Evolutionary conservation across 2,329 filamentous ascomycete species (phyloP), one percentile per base, ranked within the genome.

Genomic region (Orbilia ellipsospora): DNA sequence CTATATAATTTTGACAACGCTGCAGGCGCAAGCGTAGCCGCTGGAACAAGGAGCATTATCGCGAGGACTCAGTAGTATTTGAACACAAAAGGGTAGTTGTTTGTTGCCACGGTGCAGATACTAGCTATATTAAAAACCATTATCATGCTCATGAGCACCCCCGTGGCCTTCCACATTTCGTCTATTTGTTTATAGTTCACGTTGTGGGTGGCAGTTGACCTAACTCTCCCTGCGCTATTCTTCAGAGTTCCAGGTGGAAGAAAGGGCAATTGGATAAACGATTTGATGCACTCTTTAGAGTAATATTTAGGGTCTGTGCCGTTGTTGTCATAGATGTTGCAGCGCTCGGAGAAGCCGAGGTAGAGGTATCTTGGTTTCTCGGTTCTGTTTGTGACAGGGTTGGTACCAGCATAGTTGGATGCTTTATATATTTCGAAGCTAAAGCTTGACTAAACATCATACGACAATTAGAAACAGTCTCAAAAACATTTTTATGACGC

Each of bases 281-380:
- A 45, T 48, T 54, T 44, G 15, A n/a, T 61, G 28, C 65, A 69
- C 15, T 69, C 45, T 55, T 61, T 69, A 6, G 64, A 54, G 64
- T 68, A 68, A 16, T 52, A 15, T n/a, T 31, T 42, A 31, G 8
- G 18, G 20, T 60, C 45, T 18, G 63, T 59, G 15, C 23, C 26
- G 18, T 68, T 61, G 23, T 68, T 68, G 6, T 61, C 45, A 13
- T 54, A 68, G 26, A 68, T 48, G 36, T 68, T 61, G 15, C 64
- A 68, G 16, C 2, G 13, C 8, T 45, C 64, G 4, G 64, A 61
- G 55, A 68, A 68, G 12, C 55, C 28, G 10, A 69, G 45, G 48
- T 69, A 61, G 18, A 69, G 31, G 28, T 69, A 69, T 55, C 65
- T 16, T 13, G 65, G 65, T 56, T 61, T 12, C 23, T 69, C 65